Evolutionary conservation across 2,329 filamentous ascomycete genomes (phyloP).

Genomic region (Tolypocladium album): DNA sequence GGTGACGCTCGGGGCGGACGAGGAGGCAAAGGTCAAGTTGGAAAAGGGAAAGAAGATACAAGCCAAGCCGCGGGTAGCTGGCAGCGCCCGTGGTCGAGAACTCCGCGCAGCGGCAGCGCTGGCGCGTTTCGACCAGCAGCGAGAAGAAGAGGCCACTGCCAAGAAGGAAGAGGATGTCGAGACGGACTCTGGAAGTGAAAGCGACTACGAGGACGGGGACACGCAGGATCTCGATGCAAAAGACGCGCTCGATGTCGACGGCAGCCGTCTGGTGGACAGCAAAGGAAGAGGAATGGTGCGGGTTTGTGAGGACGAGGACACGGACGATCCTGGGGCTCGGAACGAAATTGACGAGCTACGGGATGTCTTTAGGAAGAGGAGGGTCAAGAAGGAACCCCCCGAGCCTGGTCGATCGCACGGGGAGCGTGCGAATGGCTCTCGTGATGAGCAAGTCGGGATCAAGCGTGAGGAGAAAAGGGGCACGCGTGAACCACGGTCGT

Average conservation of each 20-base stretch:
- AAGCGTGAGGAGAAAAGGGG: not conserved
- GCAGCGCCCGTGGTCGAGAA: constrained; percentile 64
- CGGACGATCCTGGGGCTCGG: constrained; percentile 31
- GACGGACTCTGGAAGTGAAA: constrained; percentile 33
- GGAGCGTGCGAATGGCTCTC: not conserved
- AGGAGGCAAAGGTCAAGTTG: constrained; percentile 51
- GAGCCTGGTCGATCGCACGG: not conserved
- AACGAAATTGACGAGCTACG: constrained; percentile 56
- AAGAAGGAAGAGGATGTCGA: constrained; percentile 14
- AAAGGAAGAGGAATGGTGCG: constrained; percentile 60
- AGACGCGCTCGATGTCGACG: constrained; percentile 54
- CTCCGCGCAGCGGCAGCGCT: constrained; percentile 67
- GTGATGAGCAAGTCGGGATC: no score
- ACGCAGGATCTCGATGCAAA: constrained; percentile 26
- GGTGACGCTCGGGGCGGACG: constrained; percentile 57
- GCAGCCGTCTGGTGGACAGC: constrained; percentile 51
- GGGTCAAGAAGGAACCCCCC: constrained; percentile 12
- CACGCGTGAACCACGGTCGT: no score
- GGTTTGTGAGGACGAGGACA: constrained; percentile 61
- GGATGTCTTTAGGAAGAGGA: constrained; percentile 18
- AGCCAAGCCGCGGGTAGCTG: constrained; percentile 62
- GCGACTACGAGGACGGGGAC: constrained; percentile 36
- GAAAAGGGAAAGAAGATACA: constrained; percentile 54
- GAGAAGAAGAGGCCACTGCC: constrained; percentile 29
- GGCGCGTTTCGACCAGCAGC: constrained; percentile 55